phyloP scores from a whole-genome alignment of 345 rosid genomes.

The Camelina neglecta region DNA sequence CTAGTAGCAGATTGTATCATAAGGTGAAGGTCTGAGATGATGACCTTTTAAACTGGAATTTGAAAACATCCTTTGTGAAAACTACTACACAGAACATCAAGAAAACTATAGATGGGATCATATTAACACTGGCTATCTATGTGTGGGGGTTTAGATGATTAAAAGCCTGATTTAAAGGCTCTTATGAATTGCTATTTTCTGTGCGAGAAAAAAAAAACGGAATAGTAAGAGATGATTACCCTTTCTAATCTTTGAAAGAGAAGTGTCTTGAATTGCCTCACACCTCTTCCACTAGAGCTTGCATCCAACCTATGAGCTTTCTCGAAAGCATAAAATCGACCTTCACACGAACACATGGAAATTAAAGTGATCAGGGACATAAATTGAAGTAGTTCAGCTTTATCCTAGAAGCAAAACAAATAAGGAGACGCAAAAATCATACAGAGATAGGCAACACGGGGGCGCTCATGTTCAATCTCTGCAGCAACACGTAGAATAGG shows the following conservation, averaged over 20 bases:
- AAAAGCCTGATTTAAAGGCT: not conserved
- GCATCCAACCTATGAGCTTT: constrained; percentile 84
- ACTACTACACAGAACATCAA: constrained; percentile 7
- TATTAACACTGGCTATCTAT: not conserved
- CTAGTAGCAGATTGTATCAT: not conserved
- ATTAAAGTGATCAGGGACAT: not conserved
- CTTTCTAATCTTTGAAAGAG: constrained; percentile 81
- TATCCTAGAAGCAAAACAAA: not conserved
- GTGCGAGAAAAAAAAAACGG: constrained; percentile 3
- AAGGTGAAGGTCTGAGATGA: constrained; percentile 10
- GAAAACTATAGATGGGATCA: not conserved
- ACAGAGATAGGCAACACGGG: constrained; percentile 98
- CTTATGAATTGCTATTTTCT: not conserved
- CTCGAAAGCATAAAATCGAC: constrained; percentile 94
- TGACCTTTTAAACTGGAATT: not conserved
- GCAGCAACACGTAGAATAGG: constrained; percentile 87
- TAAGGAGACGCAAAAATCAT: constrained; percentile 23
- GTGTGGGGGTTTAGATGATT: not conserved
- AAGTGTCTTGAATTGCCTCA: constrained; percentile 85
- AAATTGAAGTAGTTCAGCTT: constrained; percentile 2
- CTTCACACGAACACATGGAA: constrained; percentile 31
- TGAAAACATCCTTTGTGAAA: constrained; percentile 2
- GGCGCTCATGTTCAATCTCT: constrained; percentile 91
- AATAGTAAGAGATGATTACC: constrained; percentile 49
- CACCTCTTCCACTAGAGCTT: constrained; percentile 79